These are phyloP conservation scores for Xylariaceae sp. DNA, from an alignment of 2,329 filamentous ascomycete species.

Conservation along the genomic window DNA sequence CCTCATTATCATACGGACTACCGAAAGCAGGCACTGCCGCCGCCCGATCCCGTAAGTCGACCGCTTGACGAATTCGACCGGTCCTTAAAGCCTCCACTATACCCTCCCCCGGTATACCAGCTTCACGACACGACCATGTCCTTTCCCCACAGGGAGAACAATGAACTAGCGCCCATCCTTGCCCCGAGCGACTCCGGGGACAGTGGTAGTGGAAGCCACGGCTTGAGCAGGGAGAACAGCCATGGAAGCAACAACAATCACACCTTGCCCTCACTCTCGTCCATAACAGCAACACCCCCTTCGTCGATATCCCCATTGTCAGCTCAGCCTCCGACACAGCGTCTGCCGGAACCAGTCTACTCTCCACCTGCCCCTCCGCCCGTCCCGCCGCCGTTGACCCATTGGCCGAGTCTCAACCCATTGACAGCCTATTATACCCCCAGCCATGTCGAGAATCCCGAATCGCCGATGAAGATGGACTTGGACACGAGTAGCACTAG, in stretches of 20 bases:
- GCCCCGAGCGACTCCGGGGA: conserved; percentile 25
- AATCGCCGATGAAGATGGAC: conserved; percentile 46
- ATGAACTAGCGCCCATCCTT: conserved; percentile 42
- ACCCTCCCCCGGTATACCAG: conserved; percentile 36
- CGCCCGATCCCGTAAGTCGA: conserved; percentile 14
- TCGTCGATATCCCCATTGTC: conserved; percentile 23
- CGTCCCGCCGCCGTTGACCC: conserved; percentile 27
- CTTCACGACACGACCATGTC: conserved; percentile 31
- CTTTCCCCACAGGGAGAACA: conserved; percentile 33
- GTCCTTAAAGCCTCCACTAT: conserved; percentile 32
- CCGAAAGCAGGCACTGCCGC: conserved; percentile 23
- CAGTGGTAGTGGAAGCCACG: conserved; percentile 15
- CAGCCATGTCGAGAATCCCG: conserved; percentile 38
- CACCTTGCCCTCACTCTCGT: conserved; percentile 40
- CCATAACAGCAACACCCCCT: conserved; percentile 33
- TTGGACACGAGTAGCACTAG: conserved; percentile 40
- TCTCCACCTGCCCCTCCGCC: conserved; percentile 25
- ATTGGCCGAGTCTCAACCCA: conserved; percentile 47
- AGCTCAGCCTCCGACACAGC: conserved; percentile 18
- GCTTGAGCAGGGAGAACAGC: conserved; percentile 2
- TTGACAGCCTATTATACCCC: conserved; percentile 44
- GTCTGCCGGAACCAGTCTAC: conserved; percentile 26
- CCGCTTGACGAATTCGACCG: conserved; percentile 28
- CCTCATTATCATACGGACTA: conserved; percentile 7
- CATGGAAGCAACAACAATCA: conserved; percentile 17